Conservation (phyloP, 2,329 filamentous ascomycete genomes). For the Alternaria triticina region DNA sequence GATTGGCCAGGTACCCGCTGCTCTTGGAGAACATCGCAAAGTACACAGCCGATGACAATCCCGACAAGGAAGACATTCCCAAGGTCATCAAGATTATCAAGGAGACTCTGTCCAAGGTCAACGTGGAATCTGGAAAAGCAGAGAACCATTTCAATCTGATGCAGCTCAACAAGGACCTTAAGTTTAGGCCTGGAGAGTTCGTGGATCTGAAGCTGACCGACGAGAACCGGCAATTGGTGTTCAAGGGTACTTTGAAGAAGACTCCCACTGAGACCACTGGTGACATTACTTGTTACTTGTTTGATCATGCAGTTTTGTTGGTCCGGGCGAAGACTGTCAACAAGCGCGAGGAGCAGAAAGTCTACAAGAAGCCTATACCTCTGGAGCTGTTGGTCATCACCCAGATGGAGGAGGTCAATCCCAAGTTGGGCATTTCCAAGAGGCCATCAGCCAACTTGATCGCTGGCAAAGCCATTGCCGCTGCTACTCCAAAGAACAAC, state of each 20-base stretch:
- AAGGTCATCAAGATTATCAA: conserved; percentile 87
- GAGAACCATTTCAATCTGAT: conserved; percentile 97
- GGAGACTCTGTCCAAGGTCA: conserved; percentile 85
- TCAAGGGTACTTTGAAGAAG: conserved; percentile 95
- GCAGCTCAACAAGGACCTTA: conserved; percentile 87
- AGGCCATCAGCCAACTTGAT: conserved; percentile 82
- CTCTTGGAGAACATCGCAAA: conserved; percentile 91
- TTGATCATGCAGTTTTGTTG: conserved; percentile 92
- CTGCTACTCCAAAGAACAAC: conserved; percentile 46
- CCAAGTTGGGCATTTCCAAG: conserved; percentile 78
- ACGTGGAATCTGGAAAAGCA: conserved; percentile 92
- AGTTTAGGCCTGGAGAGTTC: conserved; percentile 86
- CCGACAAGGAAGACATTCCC: conserved; percentile 90
- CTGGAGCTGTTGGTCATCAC: conserved; percentile 90
- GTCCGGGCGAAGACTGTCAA: conserved; percentile 91
- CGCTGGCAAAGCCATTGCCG: conserved; percentile 57
- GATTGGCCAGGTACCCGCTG: conserved; percentile 90
- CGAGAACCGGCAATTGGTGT: conserved; percentile 88
- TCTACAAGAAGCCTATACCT: conserved; percentile 94
- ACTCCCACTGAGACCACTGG: conserved; percentile 78
- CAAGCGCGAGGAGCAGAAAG: conserved; percentile 92
- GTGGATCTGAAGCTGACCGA: conserved; percentile 95
- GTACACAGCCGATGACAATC: conserved; percentile 85
- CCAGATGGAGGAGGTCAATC: conserved; percentile 96
- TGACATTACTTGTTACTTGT: conserved; percentile 93